phyloP scores from a whole-genome alignment of 371 early-diverging fungal species.

The Mucor plumbeus region DNA sequence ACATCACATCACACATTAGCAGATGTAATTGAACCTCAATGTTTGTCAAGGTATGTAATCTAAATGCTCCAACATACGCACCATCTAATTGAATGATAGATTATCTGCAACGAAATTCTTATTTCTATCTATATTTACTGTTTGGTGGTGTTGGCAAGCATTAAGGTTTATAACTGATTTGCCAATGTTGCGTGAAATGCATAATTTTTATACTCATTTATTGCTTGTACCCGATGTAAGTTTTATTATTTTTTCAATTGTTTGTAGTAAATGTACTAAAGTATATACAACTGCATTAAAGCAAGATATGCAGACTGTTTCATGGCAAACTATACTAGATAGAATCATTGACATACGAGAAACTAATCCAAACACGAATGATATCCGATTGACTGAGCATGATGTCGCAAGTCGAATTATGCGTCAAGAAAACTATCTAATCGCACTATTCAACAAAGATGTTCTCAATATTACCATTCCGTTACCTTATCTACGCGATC shows the following conservation, averaged over 20 bases:
- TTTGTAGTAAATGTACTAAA: background rate
- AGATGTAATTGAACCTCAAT: slow-evolving; percentile 82
- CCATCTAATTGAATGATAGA: background rate
- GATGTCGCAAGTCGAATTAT: slow-evolving; percentile 92
- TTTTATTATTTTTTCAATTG: background rate
- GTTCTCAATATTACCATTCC: slow-evolving; percentile 81
- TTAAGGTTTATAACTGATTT: slow-evolving; percentile 72
- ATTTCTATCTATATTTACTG: slow-evolving; percentile 64
- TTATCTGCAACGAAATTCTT: slow-evolving; percentile 31
- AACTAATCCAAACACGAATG: slow-evolving; percentile 67
- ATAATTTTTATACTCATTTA: slow-evolving; percentile 82
- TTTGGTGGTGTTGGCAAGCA: slow-evolving; percentile 80
- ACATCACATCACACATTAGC: slow-evolving; percentile 66
- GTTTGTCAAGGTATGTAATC: slow-evolving; percentile 51
- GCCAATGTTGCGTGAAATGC: slow-evolving; percentile 78
- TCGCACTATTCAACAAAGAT: slow-evolving; percentile 94
- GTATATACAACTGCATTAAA: slow-evolving; percentile 17
- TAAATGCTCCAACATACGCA: background rate
- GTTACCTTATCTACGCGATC: slow-evolving; percentile 48
- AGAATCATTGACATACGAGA: slow-evolving; percentile 75
- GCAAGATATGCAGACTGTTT: slow-evolving; percentile 78
- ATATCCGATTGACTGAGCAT: slow-evolving; percentile 81
- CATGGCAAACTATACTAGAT: slow-evolving; percentile 79
- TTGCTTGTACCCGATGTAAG: slow-evolving; percentile 84
- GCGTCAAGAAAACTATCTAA: slow-evolving; percentile 96